Base-by-base conservation (phyloP, 2,329 filamentous ascomycete genomes). In the Tolypocladium amazonense region DNA sequence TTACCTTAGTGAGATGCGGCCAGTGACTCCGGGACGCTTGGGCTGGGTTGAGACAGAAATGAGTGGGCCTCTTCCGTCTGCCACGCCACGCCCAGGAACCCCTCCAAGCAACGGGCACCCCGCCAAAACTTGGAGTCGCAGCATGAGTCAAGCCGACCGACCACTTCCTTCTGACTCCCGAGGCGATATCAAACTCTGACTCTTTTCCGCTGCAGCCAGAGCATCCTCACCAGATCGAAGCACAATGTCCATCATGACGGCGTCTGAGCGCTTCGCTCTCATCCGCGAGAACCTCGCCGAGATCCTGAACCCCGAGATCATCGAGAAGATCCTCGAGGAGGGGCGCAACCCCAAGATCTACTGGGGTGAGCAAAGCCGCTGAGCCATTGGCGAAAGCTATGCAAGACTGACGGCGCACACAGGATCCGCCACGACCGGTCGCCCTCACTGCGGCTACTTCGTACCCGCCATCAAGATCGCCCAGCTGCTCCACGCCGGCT, bases 391-490 rank as follows among this genome's bases (percentile, higher is more conserved):
- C 9, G 18, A 1, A 11, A 18, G 20, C 15, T 25, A 9, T 20
- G 18, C 39, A 18, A 23, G 2, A 27, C 30, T 54, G n/a, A 41
- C 23, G 30, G 25, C 37, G 8, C 23, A 11, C 4, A 8, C 58
- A 84, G 84, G 88, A 50, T 93, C 88, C 45, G 89, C 90, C 23
- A 91, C 90, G 20, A 95, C 91, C 0, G 91, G 91, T n/a, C 82
- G 87, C 62, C 92, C 92, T 59, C 92, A 97, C 74, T 89, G 86
- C 71, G 92, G 90, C 66, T 96, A 96, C 81, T 90, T 96, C 63
- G 88, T 94, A 12, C 88, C 92, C 7, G 88, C 89, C 67, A 84
- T 96, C 70, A 97, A 97, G 76, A 88, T 97, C 63, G 92, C 91
- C 45, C 88, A 97, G 72, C 86, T 96, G 69, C 84, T 97, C 39